Base-by-base conservation (phyloP, 2,329 filamentous ascomycete species). In the Aspergillus sp. region DNA sequence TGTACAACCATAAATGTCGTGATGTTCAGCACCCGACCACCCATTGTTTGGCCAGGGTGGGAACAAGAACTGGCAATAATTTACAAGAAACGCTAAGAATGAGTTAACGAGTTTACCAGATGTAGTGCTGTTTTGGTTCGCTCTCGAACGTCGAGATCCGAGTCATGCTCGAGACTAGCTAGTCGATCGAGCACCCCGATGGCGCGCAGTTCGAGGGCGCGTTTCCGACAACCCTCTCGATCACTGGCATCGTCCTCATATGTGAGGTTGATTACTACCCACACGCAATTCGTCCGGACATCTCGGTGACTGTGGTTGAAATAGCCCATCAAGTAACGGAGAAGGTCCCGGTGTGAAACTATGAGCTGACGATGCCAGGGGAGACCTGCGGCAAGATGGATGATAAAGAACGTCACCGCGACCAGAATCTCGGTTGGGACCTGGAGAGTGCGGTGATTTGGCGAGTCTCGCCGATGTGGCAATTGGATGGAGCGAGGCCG, bases 381-480 rank as follows among this genome's bases (percentile, higher is more conserved):
- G 12, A 87, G 80, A 62, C 91, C 91, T 9, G 93, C 93, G 17
- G 92, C 91, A 66, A 98, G 86, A 76, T 98, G 92, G 13, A 95
- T 88, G 48, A 98, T 81, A 56, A 97, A 87, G 70, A 87, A 95
- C 26, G 91, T 85, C 11, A 93, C 89, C 3, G 90, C 84, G 66
- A 85, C 83, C 51, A 97, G 83, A 60, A 97, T 89, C 73, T 91
- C 89, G 22, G 70, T 68, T 8, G 75, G 77, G 12, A 74, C 66
- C 8, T 70, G 69, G 12, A 74, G 55, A 36, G 69, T 52, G 54
- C 68, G 67, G 44, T 62, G 68, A 5, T 65, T 56, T 12, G 66
- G 57, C 12, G 69, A 64, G 12, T 76, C 73, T 9, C 67, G 65
- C 38, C 70, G 69, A 54, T 68, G 70, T 17, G 67, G 63, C 18